phyloP scores from a whole-genome alignment of 345 rosid species.

The Litchi chinensis region DNA sequence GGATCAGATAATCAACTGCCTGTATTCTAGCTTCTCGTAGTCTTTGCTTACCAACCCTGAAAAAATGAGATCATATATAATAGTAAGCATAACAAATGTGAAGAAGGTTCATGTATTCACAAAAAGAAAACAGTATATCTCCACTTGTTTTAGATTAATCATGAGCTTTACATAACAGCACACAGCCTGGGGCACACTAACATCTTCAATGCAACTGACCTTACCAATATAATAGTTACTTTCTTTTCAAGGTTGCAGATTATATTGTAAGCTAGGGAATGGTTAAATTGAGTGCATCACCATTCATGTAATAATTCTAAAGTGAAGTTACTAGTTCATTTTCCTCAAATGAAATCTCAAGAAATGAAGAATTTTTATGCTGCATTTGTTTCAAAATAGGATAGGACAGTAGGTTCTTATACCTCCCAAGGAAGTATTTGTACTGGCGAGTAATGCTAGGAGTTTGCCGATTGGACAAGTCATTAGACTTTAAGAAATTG shows the following conservation, averaged over 20 bases:
- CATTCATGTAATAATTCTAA: neutral
- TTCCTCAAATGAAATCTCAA: neutral
- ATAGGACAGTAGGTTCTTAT: constrained; percentile 4
- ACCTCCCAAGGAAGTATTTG: constrained; percentile 85
- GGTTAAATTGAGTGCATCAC: neutral
- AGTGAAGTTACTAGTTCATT: neutral
- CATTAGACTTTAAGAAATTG: constrained; percentile 45
- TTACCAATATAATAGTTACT: too few species aligned
- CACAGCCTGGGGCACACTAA: neutral
- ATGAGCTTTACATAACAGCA: neutral
- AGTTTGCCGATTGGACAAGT: constrained; percentile 70
- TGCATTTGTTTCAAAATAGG: neutral
- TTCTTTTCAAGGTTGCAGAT: neutral
- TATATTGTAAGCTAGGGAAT: neutral
- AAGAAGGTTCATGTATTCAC: neutral
- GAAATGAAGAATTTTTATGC: neutral
- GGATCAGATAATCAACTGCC: constrained; percentile 66
- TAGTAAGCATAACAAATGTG: neutral
- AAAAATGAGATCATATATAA: neutral
- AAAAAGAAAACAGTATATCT: neutral
- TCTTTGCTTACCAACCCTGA: constrained; percentile 80
- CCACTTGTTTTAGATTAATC: neutral
- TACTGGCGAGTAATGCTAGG: constrained; percentile 65
- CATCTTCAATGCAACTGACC: neutral
- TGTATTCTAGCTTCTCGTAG: constrained; percentile 78